These are phyloP conservation scores for Aspergillus candidus DNA, from an alignment of 2,329 filamentous ascomycete genomes.

Conservation along the genomic window DNA sequence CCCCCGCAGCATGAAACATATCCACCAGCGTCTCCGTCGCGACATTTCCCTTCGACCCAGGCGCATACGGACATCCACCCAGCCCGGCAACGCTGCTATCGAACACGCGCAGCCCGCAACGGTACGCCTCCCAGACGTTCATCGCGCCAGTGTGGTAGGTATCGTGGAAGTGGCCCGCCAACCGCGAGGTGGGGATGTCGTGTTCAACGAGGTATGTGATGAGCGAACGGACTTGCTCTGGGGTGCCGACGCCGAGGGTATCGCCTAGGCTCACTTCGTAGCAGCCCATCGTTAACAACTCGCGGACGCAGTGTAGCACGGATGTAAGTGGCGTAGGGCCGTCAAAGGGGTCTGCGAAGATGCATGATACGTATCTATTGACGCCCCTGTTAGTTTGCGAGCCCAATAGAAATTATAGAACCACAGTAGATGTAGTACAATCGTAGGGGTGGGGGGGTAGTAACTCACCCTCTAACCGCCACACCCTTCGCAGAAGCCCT, in stretches of 20 bases:
- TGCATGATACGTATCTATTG: constrained; percentile 34
- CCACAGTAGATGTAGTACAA: not conserved
- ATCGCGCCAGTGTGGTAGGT: constrained; percentile 82
- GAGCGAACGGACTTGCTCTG: constrained; percentile 26
- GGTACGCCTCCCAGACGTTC: constrained; percentile 70
- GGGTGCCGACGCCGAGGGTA: constrained; percentile 82
- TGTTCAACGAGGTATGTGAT: constrained; percentile 26
- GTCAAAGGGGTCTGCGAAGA: constrained; percentile 44
- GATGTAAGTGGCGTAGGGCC: constrained; percentile 48
- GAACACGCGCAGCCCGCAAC: constrained; percentile 71
- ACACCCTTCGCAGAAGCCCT: constrained; percentile 24
- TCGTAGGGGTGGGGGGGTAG: not conserved
- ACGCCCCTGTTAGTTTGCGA: not conserved
- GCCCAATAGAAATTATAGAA: no score
- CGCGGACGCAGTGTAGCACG: constrained; percentile 47
- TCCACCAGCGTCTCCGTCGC: constrained; percentile 80
- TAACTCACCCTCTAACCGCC: constrained; percentile 30
- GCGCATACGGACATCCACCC: constrained; percentile 78
- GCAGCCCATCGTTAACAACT: constrained; percentile 75
- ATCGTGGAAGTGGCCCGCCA: constrained; percentile 84
- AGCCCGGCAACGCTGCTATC: constrained; percentile 74
- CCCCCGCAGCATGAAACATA: constrained; percentile 55
- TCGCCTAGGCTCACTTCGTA: constrained; percentile 88
- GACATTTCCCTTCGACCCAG: constrained; percentile 80
- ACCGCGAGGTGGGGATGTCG: constrained; percentile 61